Conservation (phyloP, 345 rosid genomes). For the Brassica rapa region DNA sequence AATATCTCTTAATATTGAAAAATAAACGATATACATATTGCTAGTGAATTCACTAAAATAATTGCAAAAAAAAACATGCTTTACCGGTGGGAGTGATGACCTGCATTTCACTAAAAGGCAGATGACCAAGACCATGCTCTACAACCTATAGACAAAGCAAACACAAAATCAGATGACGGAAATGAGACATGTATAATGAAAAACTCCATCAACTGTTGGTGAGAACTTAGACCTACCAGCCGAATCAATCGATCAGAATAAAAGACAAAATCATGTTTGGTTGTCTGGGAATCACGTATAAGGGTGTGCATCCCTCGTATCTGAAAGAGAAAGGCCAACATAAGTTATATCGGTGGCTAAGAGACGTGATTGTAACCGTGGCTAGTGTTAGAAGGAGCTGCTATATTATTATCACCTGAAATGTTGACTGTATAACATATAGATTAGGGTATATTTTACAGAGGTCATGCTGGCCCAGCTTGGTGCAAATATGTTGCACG, state of each 20-base stretch:
- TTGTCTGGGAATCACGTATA: constrained; percentile 83
- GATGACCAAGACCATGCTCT: constrained; percentile 91
- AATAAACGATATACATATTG: background rate
- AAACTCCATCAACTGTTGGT: background rate
- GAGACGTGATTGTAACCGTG: background rate
- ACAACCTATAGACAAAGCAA: constrained; percentile 59
- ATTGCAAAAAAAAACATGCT: constrained; percentile 25
- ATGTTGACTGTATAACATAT: constrained; percentile 86
- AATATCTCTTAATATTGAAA: background rate
- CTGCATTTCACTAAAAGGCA: constrained; percentile 94
- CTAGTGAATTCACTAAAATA: background rate
- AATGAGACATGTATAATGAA: background rate
- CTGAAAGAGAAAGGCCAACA: constrained; percentile 45
- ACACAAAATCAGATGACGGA: constrained; percentile 8
- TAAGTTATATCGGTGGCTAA: constrained; percentile 5
- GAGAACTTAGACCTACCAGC: constrained; percentile 54
- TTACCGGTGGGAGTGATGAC: constrained; percentile 93
- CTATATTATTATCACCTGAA: constrained; percentile 59
- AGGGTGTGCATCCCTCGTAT: constrained; percentile 97
- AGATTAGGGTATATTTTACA: constrained; percentile 94
- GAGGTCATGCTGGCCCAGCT: constrained; percentile 93
- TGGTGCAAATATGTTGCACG: constrained; percentile 89
- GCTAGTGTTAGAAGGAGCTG: background rate
- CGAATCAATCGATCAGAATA: constrained; percentile 92
- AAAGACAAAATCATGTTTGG: constrained; percentile 89